These are phyloP conservation scores for Saxophila tyrrhenica DNA, from an alignment of 495 filamentous ascomycete species.

Conservation along the genomic window DNA sequence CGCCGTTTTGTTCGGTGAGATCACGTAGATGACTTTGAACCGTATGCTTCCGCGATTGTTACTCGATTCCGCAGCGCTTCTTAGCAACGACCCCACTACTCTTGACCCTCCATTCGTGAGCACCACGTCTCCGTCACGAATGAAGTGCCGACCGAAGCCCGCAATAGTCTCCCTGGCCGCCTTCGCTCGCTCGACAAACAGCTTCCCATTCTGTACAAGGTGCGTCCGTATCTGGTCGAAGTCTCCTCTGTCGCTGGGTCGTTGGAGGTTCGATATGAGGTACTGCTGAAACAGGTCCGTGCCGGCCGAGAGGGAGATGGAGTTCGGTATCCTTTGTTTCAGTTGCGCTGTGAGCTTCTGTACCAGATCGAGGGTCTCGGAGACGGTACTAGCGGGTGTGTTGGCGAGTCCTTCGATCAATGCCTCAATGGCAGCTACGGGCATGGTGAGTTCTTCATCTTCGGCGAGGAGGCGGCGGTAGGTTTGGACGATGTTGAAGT, in stretches of 20 bases:
- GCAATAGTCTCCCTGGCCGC: slow-evolving; percentile 74
- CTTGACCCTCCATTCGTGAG: slow-evolving; percentile 80
- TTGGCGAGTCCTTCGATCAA: slow-evolving; percentile 71
- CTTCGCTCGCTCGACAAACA: slow-evolving; percentile 84
- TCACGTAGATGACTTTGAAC: slow-evolving; percentile 80
- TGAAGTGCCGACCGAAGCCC: slow-evolving; percentile 58
- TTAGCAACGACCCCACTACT: slow-evolving; percentile 66
- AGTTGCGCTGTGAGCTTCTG: slow-evolving; percentile 60
- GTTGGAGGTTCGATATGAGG: slow-evolving; percentile 59
- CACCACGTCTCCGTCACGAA: slow-evolving; percentile 64
- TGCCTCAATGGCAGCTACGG: slow-evolving; percentile 87
- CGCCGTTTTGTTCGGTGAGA: slow-evolving; percentile 29
- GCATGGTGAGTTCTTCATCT: slow-evolving; percentile 86
- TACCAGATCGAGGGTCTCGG: slow-evolving; percentile 82
- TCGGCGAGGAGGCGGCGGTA: slow-evolving; percentile 47
- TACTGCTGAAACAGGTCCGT: slow-evolving; percentile 94
- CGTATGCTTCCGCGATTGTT: slow-evolving; percentile 39
- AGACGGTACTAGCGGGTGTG: slow-evolving; percentile 69
- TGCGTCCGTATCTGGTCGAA: slow-evolving; percentile 76
- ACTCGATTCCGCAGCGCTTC: slow-evolving; percentile 51
- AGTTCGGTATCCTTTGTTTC: slow-evolving; percentile 66
- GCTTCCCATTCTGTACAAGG: slow-evolving; percentile 65
- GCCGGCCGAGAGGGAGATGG: slow-evolving; percentile 81
- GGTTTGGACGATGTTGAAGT: slow-evolving; percentile 41
- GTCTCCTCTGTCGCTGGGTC: slow-evolving; percentile 47